Evolutionary conservation across 2,329 filamentous ascomycete species (phyloP).

Genomic region (Alternaria solani): DNA sequence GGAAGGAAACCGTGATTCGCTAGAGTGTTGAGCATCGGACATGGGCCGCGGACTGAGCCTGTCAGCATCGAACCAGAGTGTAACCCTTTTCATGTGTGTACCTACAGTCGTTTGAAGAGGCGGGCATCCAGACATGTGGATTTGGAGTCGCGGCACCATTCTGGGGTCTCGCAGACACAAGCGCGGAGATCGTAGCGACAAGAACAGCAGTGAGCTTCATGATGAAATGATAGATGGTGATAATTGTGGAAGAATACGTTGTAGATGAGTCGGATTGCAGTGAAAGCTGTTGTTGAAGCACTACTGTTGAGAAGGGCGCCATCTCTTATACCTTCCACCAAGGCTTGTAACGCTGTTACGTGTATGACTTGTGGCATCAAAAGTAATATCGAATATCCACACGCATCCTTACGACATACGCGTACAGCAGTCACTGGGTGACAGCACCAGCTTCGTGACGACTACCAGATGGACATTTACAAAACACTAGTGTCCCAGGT

Average conservation of each 20-base stretch:
- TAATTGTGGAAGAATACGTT: neutral
- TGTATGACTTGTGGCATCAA: neutral
- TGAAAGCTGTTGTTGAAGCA: neutral
- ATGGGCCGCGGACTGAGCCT: constrained; percentile 37
- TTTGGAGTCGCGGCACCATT: constrained; percentile 5
- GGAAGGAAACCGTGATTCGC: constrained; percentile 49
- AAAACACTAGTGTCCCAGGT: neutral
- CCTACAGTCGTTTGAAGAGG: constrained; percentile 26
- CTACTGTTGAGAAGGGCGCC: neutral
- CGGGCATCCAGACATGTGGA: constrained; percentile 29
- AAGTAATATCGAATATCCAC: neutral
- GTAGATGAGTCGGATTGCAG: neutral
- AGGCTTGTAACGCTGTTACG: too few relatives aligned
- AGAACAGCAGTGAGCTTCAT: constrained; percentile 7
- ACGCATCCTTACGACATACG: neutral
- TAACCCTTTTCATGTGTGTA: neutral
- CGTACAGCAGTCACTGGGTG: neutral
- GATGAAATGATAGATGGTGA: neutral
- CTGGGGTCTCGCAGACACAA: constrained; percentile 18
- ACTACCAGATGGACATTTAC: neutral
- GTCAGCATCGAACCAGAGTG: neutral
- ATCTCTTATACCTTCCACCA: neutral
- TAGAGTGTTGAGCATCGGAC: constrained; percentile 47
- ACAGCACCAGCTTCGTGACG: neutral
- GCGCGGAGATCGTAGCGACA: constrained; percentile 1